Evolutionary conservation across 2,329 filamentous ascomycete species (phyloP).

Genomic region (Lachnellula suecica): DNA sequence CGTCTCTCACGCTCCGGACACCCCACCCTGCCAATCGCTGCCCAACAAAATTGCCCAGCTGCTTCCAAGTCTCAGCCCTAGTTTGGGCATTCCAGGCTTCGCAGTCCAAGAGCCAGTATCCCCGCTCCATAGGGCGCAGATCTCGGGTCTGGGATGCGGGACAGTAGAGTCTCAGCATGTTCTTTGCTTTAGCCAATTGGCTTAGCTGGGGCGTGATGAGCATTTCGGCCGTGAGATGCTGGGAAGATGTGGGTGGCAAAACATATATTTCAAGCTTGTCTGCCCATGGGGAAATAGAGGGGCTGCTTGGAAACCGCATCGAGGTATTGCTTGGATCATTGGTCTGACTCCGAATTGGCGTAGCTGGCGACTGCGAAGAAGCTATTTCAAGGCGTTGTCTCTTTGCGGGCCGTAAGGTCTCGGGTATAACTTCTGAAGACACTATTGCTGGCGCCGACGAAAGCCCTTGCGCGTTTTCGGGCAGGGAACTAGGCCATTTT

Average conservation of each 20-base stretch:
- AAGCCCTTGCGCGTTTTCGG: slow-evolving; percentile 1
- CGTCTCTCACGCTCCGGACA: slow-evolving; percentile 54
- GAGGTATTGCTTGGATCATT: not conserved
- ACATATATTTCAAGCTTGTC: slow-evolving; percentile 48
- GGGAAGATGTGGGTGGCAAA: slow-evolving; percentile 47
- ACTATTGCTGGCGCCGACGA: slow-evolving; percentile 11
- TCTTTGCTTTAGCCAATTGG: slow-evolving; percentile 52
- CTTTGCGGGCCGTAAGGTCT: not conserved
- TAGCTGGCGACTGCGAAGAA: not conserved
- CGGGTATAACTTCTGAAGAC: not conserved
- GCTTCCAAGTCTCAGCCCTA: slow-evolving; percentile 59
- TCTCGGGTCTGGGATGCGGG: slow-evolving; percentile 48
- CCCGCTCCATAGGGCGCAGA: slow-evolving; percentile 65
- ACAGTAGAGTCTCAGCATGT: slow-evolving; percentile 51
- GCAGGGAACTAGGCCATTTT: slow-evolving; percentile 7
- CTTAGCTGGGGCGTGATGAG: slow-evolving; percentile 57
- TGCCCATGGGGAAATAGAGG: slow-evolving; percentile 10
- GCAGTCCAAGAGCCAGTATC: slow-evolving; percentile 72
- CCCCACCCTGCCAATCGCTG: slow-evolving; percentile 66
- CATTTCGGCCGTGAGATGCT: slow-evolving; percentile 41
- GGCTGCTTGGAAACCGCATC: slow-evolving; percentile 3
- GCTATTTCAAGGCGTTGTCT: not conserved
- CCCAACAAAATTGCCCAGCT: slow-evolving; percentile 58
- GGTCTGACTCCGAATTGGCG: not conserved
- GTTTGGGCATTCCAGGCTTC: slow-evolving; percentile 48